These are phyloP conservation scores for Rhodomyrtus psidioides DNA, from an alignment of 441 rosid genomes.

Conservation along the genomic window DNA sequence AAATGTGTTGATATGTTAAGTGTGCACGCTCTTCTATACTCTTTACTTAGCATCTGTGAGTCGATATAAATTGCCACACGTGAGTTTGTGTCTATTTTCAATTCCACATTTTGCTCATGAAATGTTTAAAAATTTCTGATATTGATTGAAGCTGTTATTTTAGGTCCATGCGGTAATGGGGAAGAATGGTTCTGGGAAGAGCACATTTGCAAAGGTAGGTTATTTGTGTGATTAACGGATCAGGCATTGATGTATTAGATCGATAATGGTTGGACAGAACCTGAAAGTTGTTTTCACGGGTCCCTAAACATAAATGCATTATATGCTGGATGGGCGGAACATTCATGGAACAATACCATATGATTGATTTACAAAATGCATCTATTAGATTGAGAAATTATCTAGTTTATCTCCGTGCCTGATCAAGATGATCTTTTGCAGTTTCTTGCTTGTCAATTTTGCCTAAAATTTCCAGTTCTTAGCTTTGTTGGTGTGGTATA, in stretches of 20 bases:
- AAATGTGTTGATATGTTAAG: background rate
- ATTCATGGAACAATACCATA: background rate
- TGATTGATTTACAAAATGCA: background rate
- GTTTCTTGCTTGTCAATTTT: too few species aligned
- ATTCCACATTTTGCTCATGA: background rate
- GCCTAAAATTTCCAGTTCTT: too few species aligned
- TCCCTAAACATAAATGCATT: too few species aligned
- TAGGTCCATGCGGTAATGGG: conserved; percentile 96
- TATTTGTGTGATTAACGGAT: background rate
- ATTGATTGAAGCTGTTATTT: background rate
- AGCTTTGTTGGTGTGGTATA: too few species aligned
- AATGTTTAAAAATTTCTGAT: background rate
- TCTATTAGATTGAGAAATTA: background rate
- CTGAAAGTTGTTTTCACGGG: background rate
- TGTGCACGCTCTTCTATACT: background rate
- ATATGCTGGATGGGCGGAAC: background rate
- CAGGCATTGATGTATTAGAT: background rate
- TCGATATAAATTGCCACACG: background rate
- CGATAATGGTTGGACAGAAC: background rate
- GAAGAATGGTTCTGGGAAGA: conserved; percentile 97
- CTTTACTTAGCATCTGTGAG: background rate
- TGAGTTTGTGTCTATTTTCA: background rate
- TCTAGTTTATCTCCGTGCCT: background rate
- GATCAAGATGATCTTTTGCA: too few species aligned
- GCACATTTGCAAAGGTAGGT: conserved; percentile 83